phyloP scores from a whole-genome alignment of 1,139 yeast genomes.

The Diutina sp. region DNA sequence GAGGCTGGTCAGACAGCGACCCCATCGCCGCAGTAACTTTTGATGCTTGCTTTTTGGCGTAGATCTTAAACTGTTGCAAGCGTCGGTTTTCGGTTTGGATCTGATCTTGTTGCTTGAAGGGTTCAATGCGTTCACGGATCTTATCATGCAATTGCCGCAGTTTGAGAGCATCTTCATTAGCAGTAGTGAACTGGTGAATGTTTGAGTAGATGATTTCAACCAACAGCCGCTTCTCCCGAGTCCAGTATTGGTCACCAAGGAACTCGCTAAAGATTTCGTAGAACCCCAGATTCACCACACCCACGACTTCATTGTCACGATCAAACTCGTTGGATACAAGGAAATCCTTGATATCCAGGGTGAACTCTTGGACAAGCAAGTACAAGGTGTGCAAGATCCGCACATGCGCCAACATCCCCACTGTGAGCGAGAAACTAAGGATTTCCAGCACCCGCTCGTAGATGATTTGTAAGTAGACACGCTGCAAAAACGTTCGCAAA shows the following conservation, averaged over 20 bases:
- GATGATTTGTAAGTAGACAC: conserved; percentile 67
- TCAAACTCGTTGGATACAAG: conserved; percentile 35
- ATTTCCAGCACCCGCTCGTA: conserved; percentile 55
- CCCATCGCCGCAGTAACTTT: background rate
- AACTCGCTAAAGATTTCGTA: conserved; percentile 65
- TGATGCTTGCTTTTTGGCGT: background rate
- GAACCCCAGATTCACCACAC: conserved; percentile 58
- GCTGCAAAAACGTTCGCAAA: conserved; percentile 55
- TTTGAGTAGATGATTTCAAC: conserved; percentile 43
- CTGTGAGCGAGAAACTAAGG: conserved; percentile 50
- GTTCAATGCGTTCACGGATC: background rate
- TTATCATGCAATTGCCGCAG: background rate
- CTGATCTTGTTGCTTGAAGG: background rate
- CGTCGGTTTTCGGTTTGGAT: background rate
- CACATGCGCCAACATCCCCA: conserved; percentile 63
- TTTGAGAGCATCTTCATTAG: conserved; percentile 36
- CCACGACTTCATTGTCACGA: conserved; percentile 29
- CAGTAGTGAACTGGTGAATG: conserved; percentile 37
- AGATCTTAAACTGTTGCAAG: conserved; percentile 1
- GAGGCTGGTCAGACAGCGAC: background rate
- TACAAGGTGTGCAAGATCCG: conserved; percentile 62
- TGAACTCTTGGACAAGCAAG: conserved; percentile 47
- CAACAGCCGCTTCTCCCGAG: conserved; percentile 58
- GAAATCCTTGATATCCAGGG: conserved; percentile 52
- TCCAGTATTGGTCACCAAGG: conserved; percentile 60